These are phyloP conservation scores for Ramichloridium luteum DNA, from an alignment of 2,329 filamentous ascomycete genomes.

Conservation along the genomic window DNA sequence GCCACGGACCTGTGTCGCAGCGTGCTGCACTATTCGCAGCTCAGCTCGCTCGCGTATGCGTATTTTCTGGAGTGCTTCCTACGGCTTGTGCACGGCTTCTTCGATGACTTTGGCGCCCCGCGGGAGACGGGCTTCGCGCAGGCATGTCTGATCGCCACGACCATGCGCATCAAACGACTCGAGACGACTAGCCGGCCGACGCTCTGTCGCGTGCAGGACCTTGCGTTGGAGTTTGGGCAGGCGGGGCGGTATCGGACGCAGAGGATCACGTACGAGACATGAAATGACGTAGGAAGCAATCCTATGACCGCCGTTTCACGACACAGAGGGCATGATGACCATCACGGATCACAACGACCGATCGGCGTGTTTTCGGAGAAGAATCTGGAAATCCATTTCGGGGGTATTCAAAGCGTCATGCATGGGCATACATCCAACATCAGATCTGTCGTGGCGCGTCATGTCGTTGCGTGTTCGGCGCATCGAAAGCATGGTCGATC, in stretches of 20 bases:
- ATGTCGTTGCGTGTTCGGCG: too few species aligned
- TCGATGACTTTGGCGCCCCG: conserved; percentile 5
- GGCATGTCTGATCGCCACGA: conserved; percentile 6
- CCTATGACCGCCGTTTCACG: too few species aligned
- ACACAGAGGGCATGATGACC: too few species aligned
- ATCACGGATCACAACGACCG: too few species aligned
- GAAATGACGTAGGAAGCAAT: too few species aligned
- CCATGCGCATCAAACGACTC: conserved; percentile 5
- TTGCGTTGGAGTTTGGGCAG: conserved; percentile 5
- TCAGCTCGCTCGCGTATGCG: conserved; percentile 6
- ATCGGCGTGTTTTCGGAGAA: too few species aligned
- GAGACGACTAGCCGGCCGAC: conserved; percentile 3
- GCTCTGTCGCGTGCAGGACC: conserved; percentile 7
- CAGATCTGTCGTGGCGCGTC: too few species aligned
- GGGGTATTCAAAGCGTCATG: too few species aligned
- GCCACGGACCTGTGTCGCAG: conserved; percentile 7
- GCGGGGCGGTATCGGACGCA: too few species aligned
- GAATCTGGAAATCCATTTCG: too few species aligned
- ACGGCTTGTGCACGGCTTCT: conserved; percentile 6
- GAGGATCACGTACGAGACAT: too few species aligned
- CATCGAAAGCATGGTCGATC: background rate
- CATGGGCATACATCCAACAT: too few species aligned
- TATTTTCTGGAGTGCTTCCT: conserved; percentile 8
- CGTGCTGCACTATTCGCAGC: conserved; percentile 7
- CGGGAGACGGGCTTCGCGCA: conserved; percentile 8